A percentile compares a stretch with the other conserved stretches of the same genome.
These are phyloP conservation scores for Botrytis aclada DNA, from an alignment of 2,329 filamentous ascomycete genomes.

Conservation along the genomic window DNA sequence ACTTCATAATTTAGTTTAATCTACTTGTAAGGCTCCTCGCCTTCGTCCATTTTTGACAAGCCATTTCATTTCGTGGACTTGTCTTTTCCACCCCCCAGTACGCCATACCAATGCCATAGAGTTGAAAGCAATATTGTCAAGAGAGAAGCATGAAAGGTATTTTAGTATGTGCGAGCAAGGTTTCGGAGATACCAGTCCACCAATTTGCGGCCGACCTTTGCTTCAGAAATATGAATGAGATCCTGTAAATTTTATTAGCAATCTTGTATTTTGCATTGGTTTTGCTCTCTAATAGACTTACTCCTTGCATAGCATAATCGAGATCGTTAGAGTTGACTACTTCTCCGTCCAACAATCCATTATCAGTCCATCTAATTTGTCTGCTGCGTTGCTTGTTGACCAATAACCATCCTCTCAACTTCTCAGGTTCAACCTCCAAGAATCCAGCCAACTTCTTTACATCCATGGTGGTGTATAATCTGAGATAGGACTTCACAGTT, in stretches of 20 bases:
- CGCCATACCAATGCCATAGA: conserved; percentile 34
- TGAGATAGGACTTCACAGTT: conserved; percentile 96
- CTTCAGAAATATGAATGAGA: conserved; percentile 97
- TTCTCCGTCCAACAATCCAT: conserved; percentile 86
- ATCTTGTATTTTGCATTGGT: neutral
- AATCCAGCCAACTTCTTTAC: conserved; percentile 97
- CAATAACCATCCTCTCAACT: conserved; percentile 87
- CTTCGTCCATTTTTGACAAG: conserved; percentile 16
- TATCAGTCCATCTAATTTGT: conserved; percentile 91
- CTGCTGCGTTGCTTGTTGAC: conserved; percentile 99
- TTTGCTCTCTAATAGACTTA: conserved; percentile 47
- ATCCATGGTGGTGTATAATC: conserved; percentile 99
- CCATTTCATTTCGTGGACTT: conserved; percentile 12
- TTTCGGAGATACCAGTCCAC: conserved; percentile 99
- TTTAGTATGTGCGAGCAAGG: conserved; percentile 87
- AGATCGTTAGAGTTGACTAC: conserved; percentile 90
- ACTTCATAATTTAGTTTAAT: conserved; percentile 15
- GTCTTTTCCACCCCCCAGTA: conserved; percentile 18
- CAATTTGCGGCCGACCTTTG: conserved; percentile 94
- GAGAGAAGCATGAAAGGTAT: conserved; percentile 26
- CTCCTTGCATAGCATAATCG: conserved; percentile 93
- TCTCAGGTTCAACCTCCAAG: conserved; percentile 94
- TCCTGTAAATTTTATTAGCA: conserved; percentile 54
- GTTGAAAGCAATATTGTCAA: conserved; percentile 28
- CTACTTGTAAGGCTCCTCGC: conserved; percentile 19